Percentiles rank a stretch among this genome's conserved stretches.
Conservation (phyloP, 169 alveolate genomes). For the Pseudocohnilembus persalinus region DNA sequence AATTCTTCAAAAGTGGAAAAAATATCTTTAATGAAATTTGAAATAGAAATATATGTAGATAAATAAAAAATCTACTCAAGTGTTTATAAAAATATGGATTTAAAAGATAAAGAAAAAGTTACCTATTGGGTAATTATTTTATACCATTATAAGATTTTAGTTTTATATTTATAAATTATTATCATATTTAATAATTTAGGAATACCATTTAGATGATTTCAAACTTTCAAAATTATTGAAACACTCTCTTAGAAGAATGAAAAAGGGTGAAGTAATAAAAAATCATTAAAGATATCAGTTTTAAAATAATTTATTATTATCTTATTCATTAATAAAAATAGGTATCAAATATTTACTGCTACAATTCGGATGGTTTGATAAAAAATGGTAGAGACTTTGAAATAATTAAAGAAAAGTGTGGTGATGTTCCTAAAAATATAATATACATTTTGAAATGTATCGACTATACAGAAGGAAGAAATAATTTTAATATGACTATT, state of each 20-base stretch:
- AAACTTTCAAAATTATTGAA: conserved; percentile 35
- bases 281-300: too few relatives aligned
- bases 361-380: conserved; percentile 7
- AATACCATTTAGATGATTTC: conserved; percentile 29
- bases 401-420: conserved; percentile 20
- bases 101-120: neutral
- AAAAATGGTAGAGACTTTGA: conserved; percentile 43
- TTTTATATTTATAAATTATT: neutral
- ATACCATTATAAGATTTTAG: neutral
- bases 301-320: too few relatives aligned
- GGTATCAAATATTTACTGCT: conserved; percentile 9
- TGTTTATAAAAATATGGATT: neutral
- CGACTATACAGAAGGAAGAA: conserved; percentile 41
- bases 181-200: neutral
- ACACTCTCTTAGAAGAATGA: conserved; percentile 28
- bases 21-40: conserved; percentile 7
- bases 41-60: conserved; percentile 6
- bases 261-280: conserved; percentile 27
- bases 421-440: conserved; percentile 16
- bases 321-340: too few relatives aligned
- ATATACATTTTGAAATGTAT: conserved; percentile 20
- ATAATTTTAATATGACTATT: conserved; percentile 36
- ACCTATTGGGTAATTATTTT: neutral
- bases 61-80: conserved; percentile 22
- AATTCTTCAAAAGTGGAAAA: conserved; percentile 43